These are phyloP conservation scores for Austropuccinia psidii DNA, from an alignment of 1,284 basidiomycete genomes.

Conservation along the genomic window DNA sequence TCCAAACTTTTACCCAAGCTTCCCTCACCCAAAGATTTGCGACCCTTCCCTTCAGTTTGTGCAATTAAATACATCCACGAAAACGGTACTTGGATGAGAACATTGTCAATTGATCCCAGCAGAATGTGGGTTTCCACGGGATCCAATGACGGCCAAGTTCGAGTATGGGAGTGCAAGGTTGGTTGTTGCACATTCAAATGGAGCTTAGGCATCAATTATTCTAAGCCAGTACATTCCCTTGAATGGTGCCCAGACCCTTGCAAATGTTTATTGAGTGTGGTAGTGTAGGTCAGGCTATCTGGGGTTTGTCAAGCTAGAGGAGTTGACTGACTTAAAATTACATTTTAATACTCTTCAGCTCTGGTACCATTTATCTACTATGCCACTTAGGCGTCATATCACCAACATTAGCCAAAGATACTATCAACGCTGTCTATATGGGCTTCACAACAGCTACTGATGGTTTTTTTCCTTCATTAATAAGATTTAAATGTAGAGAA, in stretches of 20 bases:
- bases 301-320: too few species aligned
- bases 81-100: conserved; percentile 60
- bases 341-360: too few species aligned
- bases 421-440: conserved; percentile 42
- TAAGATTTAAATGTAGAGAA: too few species aligned
- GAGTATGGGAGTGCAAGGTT: conserved; percentile 88
- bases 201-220: conserved; percentile 63
- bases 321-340: too few species aligned
- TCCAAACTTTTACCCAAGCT: conserved; percentile 86
- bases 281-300: conserved; percentile 69
- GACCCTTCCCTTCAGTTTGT: conserved; percentile 85
- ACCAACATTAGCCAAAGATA: conserved; percentile 51
- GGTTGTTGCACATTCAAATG: conserved; percentile 84
- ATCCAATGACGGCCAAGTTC: conserved; percentile 77
- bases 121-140: conserved; percentile 88
- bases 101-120: conserved; percentile 72
- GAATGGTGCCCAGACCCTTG: conserved; percentile 91
- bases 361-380: conserved; percentile 11
- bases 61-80: conserved; percentile 67
- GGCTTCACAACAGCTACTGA: conserved; percentile 47
- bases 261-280: conserved; percentile 70
- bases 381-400: conserved; percentile 42
- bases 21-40: conserved; percentile 83
- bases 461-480: too few species aligned
- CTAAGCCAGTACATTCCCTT: conserved; percentile 61